Percentiles rank a stretch among this genome's conserved stretches.
Conservation (phyloP, 805 yeast species). For the Hanseniaspora guilliermondii region DNA sequence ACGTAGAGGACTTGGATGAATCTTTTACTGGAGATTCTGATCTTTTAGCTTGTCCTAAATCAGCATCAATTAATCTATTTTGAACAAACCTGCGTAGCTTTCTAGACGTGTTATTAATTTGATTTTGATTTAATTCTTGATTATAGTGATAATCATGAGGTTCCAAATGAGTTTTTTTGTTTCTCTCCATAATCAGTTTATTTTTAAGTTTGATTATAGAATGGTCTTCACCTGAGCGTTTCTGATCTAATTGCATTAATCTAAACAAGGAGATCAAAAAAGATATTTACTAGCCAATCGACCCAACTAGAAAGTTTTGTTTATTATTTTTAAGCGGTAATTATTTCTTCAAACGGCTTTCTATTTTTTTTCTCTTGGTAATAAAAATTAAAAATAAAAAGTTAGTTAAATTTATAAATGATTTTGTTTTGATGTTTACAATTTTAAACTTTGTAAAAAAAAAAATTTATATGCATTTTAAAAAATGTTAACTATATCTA, state of each 20-base stretch:
- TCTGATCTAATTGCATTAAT: not conserved
- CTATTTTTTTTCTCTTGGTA: too few relatives aligned
- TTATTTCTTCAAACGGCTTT: too few relatives aligned
- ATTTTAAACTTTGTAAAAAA: not conserved
- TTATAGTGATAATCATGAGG: not conserved
- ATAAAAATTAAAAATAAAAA: too few relatives aligned
- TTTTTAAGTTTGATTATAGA: not conserved
- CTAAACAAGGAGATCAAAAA: not conserved
- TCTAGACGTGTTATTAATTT: constrained; percentile 23
- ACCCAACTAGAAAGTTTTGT: not conserved
- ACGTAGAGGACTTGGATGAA: constrained; percentile 8
- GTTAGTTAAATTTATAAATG: too few relatives aligned
- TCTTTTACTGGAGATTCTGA: constrained; percentile 14
- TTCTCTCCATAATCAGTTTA: not conserved
- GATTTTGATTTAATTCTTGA: constrained; percentile 16
- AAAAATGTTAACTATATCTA: not conserved
- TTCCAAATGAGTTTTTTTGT: not conserved
- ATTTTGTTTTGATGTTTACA: too few relatives aligned
- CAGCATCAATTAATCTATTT: constrained; percentile 10
- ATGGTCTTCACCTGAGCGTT: not conserved
- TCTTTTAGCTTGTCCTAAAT: constrained; percentile 6
- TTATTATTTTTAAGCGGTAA: too few relatives aligned
- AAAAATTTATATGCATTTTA: not conserved
- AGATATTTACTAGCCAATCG: too few relatives aligned
- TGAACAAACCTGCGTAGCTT: constrained; percentile 13